phyloP scores from a whole-genome alignment of 2,329 filamentous ascomycete species.

The Aschersonia sp. region DNA sequence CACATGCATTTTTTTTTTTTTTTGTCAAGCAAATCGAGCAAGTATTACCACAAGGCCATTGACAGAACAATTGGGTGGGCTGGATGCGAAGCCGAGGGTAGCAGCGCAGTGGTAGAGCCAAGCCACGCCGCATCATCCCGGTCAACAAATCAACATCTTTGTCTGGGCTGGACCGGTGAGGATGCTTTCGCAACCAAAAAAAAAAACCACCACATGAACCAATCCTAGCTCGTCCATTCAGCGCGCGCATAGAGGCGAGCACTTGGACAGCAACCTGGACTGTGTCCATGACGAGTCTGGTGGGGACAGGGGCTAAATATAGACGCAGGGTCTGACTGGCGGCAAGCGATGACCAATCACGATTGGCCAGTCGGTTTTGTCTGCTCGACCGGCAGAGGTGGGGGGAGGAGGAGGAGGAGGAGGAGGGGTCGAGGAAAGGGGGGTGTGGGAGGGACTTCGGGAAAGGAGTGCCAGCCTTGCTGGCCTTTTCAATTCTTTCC shows the following conservation, averaged over 20 bases:
- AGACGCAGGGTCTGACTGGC: conserved; percentile 13
- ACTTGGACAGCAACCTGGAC: neutral
- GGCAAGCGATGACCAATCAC: conserved; percentile 18
- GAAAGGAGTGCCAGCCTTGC: neutral
- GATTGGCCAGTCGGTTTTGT: conserved; percentile 11
- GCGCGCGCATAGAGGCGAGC: neutral
- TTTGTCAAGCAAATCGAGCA: neutral
- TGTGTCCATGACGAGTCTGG: neutral
- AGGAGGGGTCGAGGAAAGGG: neutral
- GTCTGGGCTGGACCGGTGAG: neutral
- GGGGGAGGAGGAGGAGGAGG: neutral
- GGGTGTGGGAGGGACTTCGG: too few species aligned
- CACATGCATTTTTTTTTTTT: neutral
- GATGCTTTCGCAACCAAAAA: too few species aligned
- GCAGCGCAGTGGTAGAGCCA: neutral
- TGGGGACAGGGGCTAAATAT: conserved; percentile 13
- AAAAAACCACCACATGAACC: conserved; percentile 5
- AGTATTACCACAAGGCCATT: neutral
- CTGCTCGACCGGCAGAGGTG: neutral
- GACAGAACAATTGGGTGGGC: neutral
- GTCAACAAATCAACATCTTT: neutral
- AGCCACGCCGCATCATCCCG: neutral
- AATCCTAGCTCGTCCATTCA: conserved; percentile 3
- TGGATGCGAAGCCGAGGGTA: neutral
- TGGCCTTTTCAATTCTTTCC: neutral